phyloP scores from a whole-genome alignment of 2,329 filamentous ascomycete genomes.

The Ophiocordyceps robertsii region DNA sequence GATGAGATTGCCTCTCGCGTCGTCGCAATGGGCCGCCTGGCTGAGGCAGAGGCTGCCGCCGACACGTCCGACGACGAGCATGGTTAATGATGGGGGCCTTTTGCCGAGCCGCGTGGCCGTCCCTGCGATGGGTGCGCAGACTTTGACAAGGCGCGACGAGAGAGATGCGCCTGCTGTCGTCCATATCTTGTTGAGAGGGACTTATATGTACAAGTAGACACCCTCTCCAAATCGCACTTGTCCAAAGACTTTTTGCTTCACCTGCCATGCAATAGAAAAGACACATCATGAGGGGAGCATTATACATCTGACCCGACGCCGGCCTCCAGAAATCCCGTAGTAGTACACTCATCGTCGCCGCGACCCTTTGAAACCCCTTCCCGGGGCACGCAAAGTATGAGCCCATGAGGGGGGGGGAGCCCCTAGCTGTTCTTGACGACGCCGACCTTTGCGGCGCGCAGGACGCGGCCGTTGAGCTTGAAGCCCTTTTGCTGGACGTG shows the following conservation, averaged over 20 bases:
- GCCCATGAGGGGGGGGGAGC: not conserved
- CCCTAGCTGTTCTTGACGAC: constrained; percentile 69
- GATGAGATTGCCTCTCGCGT: constrained; percentile 1
- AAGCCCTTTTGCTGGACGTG: constrained; percentile 93
- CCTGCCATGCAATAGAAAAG: constrained; percentile 13
- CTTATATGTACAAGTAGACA: constrained; percentile 6
- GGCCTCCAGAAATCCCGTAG: constrained; percentile 9
- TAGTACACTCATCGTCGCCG: constrained; percentile 1
- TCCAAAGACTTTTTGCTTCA: constrained; percentile 5
- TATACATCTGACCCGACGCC: constrained; percentile 27
- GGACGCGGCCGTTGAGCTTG: constrained; percentile 75
- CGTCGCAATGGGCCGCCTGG: not conserved
- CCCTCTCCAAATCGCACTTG: constrained; percentile 4
- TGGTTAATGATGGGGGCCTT: no score
- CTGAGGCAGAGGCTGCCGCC: not conserved
- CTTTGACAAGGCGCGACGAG: not conserved
- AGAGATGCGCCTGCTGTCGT: not conserved
- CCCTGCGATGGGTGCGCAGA: no score
- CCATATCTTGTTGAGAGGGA: not conserved
- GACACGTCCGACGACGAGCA: not conserved
- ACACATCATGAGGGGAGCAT: constrained; percentile 31
- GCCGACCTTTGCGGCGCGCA: constrained; percentile 90
- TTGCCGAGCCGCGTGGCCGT: no score
- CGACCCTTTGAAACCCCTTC: no score
- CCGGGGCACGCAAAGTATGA: not conserved